A percentile compares a stretch with the other conserved stretches of the same genome.
Evolutionary conservation across 1,284 basidiomycete genomes (phyloP).

Genomic region (Ceratobasidium sp.): DNA sequence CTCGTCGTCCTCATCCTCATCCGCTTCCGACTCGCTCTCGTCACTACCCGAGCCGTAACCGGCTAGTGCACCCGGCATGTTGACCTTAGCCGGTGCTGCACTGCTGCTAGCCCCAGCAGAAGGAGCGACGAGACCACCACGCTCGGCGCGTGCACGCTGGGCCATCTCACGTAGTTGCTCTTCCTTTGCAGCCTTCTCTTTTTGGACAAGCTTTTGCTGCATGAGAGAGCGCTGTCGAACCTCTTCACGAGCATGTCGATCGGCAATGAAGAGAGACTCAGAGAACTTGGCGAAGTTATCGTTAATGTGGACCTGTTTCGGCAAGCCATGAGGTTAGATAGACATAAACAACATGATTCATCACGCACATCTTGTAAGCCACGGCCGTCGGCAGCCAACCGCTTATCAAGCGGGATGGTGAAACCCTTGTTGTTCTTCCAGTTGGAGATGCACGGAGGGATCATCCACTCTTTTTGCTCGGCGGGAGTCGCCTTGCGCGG

Average conservation of each 20-base stretch:
- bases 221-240: slow-evolving; percentile 95
- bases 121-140: slow-evolving; percentile 72
- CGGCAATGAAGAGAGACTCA: slow-evolving; percentile 95
- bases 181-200: slow-evolving; percentile 97
- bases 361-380: slow-evolving; percentile 94
- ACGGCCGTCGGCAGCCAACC: slow-evolving; percentile 95
- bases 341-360: slow-evolving; percentile 1
- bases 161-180: slow-evolving; percentile 94
- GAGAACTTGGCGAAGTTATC: slow-evolving; percentile 99
- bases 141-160: slow-evolving; percentile 94
- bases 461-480: slow-evolving; percentile 99
- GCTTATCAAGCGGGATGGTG: slow-evolving; percentile 98
- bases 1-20: slow-evolving; percentile 77
- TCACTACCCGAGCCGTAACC: slow-evolving; percentile 82
- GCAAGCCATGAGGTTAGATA: slow-evolving; percentile 4
- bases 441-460: slow-evolving; percentile 98
- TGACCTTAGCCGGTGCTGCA: slow-evolving; percentile 59
- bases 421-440: slow-evolving; percentile 99
- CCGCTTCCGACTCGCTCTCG: slow-evolving; percentile 59
- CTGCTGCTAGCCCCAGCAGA: slow-evolving; percentile 45
- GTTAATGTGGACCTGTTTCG: slow-evolving; percentile 88
- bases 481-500: slow-evolving; percentile 95
- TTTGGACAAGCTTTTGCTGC: slow-evolving; percentile 98
- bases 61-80: slow-evolving; percentile 80
- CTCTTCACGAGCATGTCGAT: slow-evolving; percentile 97